Evolutionary conservation across 192 early-diverging fungal genomes (phyloP), one percentile per base, ranked within the genome.

Genomic region (Backusella tuberculispora): DNA sequence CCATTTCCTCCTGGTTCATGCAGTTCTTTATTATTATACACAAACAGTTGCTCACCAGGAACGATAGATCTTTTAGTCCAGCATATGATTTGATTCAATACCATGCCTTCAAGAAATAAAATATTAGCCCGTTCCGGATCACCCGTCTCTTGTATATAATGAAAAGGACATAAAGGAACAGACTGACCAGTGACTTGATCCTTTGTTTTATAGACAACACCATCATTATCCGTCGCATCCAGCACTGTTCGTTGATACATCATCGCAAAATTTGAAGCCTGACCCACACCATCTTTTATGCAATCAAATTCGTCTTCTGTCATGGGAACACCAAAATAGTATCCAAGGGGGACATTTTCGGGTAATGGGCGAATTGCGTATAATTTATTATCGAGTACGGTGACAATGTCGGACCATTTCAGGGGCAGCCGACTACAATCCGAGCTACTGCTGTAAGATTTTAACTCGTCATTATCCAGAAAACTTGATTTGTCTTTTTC

Each of bases 271-370:
- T 95, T 89, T 4, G 90, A 92, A 6, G 96, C 87, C 53, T 85
- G 38, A 0, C 95, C 95, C 13, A 92, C 83, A 13, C 85, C 83
- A 44, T 96, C 95, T 74, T 97, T 97, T 13, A 90, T 75, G 1
- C 87, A 89, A 81, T 97, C 96, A 80, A 95, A 97, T 73, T 97
- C 96, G 74, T 94, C 93, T 80, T 96, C 96, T 4, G 93, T 93
- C 91, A 95, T 97, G 5, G 96, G 96, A 7, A 97, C 94, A 41
- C 96, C 96, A 85, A 97, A 97, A 76, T 97, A 97, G 75, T 96
- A 96, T 5, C 96, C 96, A 6, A 97, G 80, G 2, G 92, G 90
- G 14, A 90, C 91, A 13, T 87, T 85, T 9, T 82, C 83, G 6
- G 95, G 94, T 6, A 97, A 74, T 68, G 87, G 85, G 1, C 90